Percentiles rank a stretch among this genome's conserved stretches.
Evolutionary conservation across 495 filamentous ascomycete genomes (phyloP).

Genomic region (Podospora pseudocomata): DNA sequence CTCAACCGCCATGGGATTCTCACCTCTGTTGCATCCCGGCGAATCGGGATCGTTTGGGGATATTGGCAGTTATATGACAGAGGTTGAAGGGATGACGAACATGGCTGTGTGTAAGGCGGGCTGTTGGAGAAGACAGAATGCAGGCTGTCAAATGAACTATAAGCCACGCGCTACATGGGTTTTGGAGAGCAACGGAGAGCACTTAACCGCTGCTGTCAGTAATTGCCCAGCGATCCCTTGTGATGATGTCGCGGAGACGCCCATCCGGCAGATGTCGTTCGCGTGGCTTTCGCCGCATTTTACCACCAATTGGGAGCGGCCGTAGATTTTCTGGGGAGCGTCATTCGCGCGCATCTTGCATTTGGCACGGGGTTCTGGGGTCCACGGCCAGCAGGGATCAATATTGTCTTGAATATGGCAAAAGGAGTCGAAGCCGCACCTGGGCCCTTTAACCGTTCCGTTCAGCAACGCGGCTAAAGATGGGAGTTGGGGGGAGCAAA

Average conservation of each 20-base stretch:
- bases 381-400: background rate
- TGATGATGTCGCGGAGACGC: background rate
- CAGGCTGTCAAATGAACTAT: background rate
- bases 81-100: background rate
- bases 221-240: constrained; percentile 5
- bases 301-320: constrained; percentile 11
- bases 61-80: background rate
- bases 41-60: background rate
- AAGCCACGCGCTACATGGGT: background rate
- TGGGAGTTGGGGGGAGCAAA: background rate
- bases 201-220: constrained; percentile 7
- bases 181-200: constrained; percentile 3
- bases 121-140: background rate
- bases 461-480: constrained; percentile 17
- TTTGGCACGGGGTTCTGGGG: background rate
- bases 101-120: background rate
- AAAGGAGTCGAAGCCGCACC: constrained; percentile 3
- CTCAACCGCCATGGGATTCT: background rate
- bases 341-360: constrained; percentile 17
- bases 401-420: constrained; percentile 18
- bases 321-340: constrained; percentile 1
- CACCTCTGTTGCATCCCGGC: constrained; percentile 8
- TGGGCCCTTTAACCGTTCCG: constrained; percentile 17
- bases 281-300: constrained; percentile 2
- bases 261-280: constrained; percentile 11